phyloP scores from a whole-genome alignment of 345 rosid species.

The Moricandia moricandioides region DNA sequence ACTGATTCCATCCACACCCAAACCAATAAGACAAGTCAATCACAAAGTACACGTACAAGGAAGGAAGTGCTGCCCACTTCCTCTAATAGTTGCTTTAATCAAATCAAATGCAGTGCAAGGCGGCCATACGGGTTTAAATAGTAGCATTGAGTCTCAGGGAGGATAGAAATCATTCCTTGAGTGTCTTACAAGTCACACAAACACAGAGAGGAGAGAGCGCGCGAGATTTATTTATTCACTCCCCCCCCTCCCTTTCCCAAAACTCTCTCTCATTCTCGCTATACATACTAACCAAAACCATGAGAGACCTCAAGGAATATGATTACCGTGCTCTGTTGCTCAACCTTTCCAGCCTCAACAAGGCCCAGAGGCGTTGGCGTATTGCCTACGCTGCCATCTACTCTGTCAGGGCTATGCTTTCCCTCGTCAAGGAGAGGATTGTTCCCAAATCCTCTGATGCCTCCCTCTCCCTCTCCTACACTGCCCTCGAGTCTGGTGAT shows the following conservation, averaged over 20 bases:
- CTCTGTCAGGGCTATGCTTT: conserved; percentile 54
- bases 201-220: neutral
- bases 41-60: neutral
- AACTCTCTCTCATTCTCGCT: neutral
- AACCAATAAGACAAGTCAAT: neutral
- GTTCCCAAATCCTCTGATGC: conserved; percentile 26
- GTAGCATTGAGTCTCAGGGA: neutral
- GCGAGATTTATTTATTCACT: neutral
- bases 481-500: conserved; percentile 30
- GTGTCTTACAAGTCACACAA: conserved; percentile 25
- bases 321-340: conserved; percentile 38
- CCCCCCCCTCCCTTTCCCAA: too few relatives aligned
- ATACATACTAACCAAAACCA: conserved; percentile 15
- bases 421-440: conserved; percentile 42
- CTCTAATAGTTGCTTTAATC: neutral
- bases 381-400: conserved; percentile 53
- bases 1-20: neutral
- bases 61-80: conserved; percentile 18
- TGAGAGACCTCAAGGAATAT: conserved; percentile 35
- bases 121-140: conserved; percentile 16
- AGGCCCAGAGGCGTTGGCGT: conserved; percentile 67
- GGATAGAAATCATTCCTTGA: conserved; percentile 4
- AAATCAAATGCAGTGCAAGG: neutral
- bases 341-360: conserved; percentile 41
- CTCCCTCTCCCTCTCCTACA: conserved; percentile 30